Base-by-base conservation (phyloP, 805 yeast genomes). In the Ogataea dorogensis region DNA sequence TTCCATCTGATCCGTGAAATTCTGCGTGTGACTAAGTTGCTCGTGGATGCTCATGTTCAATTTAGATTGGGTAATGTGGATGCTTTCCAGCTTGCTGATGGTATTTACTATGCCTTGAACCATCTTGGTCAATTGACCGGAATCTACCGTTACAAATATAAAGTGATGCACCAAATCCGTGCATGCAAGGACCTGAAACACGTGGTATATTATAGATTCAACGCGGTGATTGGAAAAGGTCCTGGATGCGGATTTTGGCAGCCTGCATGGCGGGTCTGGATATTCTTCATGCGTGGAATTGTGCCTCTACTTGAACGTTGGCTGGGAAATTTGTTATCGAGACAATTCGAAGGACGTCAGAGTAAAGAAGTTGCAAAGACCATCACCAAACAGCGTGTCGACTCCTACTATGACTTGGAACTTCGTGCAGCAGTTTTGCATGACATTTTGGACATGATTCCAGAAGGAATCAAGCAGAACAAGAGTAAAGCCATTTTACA, bases 231-330 rank as follows among this genome's bases (percentile, higher is more conserved):
- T 17, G 97, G 97, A 0, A 93, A 91, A 55, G 98, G 98, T 2
- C 98, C 98, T 1, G 98, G 98, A 0, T 86, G 95, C 65, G 99
- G 99, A 1, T 85, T 93, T 59, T 93, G 99, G 99, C 98, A 93
- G 55, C 98, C 98, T 0, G 86, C 96, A 1, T 93, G 98, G 98
- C 68, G 96, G 49, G 91, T 89, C 1, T 93, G 98, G 99, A 67
- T 93, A 2, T 84, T 79, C 35, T 91, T 91, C 60, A 62, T 93
- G 64, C 71, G 98, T 49, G 99, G 99, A 13, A 81, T 81, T 12
- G 81, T 88, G 16, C 98, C 99, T 0, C 61, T 93, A 33, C 65
- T 93, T 12, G 98, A 93, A 60, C 69, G 97, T 58, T 93, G 98
- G 98, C 66, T 93, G 19, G 95, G 96, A 1, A 93, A 93, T 49